Percentiles rank a stretch among this genome's conserved stretches.
Evolutionary conservation across 805 yeast species (phyloP).

Genomic region (Komagataella populi): DNA sequence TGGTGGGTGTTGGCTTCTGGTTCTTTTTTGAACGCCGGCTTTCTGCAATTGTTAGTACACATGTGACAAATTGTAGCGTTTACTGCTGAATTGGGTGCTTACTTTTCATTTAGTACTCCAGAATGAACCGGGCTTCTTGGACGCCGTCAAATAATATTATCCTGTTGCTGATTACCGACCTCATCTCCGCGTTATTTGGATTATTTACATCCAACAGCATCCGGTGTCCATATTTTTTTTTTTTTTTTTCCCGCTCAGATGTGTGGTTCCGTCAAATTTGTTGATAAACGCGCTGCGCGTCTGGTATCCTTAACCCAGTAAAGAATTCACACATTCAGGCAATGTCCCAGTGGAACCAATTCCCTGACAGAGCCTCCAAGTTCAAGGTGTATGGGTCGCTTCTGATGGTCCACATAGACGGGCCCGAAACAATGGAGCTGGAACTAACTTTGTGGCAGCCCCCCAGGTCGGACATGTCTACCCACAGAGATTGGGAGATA

Average conservation of each 20-base stretch:
- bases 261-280: background rate
- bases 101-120: background rate
- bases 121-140: background rate
- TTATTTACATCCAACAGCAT: background rate
- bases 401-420: background rate
- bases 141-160: background rate
- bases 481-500: background rate
- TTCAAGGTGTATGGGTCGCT: background rate
- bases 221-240: background rate
- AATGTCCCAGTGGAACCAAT: background rate
- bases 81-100: background rate
- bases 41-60: background rate
- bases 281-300: background rate
- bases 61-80: background rate
- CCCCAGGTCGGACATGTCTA: background rate
- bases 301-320: background rate
- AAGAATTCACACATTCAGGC: background rate
- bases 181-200: background rate
- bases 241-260: background rate
- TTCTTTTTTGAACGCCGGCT: background rate
- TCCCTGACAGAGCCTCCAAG: background rate
- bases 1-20: slow-evolving; percentile 15
- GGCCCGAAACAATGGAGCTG: background rate
- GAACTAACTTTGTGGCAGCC: background rate
- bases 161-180: background rate